Evolutionary conservation across 2,329 filamentous ascomycete species (phyloP).

Genomic region (Leptographium lundbergii): DNA sequence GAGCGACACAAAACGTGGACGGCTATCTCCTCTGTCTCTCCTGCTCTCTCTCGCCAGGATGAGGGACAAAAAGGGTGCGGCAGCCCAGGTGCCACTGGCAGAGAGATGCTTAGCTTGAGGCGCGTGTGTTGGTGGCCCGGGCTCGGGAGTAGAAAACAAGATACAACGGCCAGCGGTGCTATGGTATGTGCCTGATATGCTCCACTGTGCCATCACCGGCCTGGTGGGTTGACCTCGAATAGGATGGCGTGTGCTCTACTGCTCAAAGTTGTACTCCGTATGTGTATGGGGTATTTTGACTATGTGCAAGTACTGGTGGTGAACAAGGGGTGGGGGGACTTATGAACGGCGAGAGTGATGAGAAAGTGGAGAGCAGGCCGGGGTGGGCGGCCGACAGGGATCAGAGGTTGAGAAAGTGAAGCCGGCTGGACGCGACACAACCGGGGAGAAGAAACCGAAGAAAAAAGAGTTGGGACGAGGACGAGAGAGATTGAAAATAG

Average conservation of each 20-base stretch:
- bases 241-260: neutral
- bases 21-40: neutral
- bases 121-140: neutral
- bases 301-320: neutral
- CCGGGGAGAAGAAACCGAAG: neutral
- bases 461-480: neutral
- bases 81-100: neutral
- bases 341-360: neutral
- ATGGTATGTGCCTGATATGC: neutral
- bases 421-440: neutral
- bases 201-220: constrained; percentile 8
- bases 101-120: neutral
- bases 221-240: constrained; percentile 2
- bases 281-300: neutral
- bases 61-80: neutral
- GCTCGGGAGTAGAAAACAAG: neutral
- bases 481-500: neutral
- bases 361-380: neutral
- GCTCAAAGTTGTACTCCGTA: neutral
- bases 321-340: neutral
- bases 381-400: neutral
- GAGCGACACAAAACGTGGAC: neutral
- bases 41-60: neutral
- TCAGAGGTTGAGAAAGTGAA: neutral
- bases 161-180: neutral